Conservation (phyloP, 2,329 filamentous ascomycete species). For the Aspergillus sp. region DNA sequence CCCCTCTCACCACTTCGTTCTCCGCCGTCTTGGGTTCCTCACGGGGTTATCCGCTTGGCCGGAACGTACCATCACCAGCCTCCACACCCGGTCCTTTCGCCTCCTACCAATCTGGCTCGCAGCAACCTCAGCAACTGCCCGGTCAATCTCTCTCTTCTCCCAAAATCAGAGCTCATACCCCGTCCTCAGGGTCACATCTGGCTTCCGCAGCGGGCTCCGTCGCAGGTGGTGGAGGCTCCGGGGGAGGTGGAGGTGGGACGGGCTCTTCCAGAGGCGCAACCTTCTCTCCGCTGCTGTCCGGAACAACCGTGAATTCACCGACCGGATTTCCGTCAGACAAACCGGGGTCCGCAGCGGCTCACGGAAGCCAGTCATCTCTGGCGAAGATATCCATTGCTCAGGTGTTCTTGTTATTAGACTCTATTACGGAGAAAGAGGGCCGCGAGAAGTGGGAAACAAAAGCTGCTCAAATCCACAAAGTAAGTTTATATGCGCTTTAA, state of each 20-base stretch:
- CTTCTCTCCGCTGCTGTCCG: conserved; percentile 60
- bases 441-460: conserved; percentile 89
- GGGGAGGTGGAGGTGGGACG: conserved; percentile 54
- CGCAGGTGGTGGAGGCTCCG: conserved; percentile 51
- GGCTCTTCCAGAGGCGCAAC: conserved; percentile 57
- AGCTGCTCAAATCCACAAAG: conserved; percentile 88
- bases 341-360: conserved; percentile 42
- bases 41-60: conserved; percentile 51
- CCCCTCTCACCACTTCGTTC: conserved; percentile 53
- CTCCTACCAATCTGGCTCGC: conserved; percentile 53
- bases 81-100: conserved; percentile 57
- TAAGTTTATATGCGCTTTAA: conserved; percentile 43
- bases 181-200: conserved; percentile 56
- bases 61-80: conserved; percentile 53
- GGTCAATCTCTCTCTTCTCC: conserved; percentile 56
- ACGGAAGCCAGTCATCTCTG: conserved; percentile 61
- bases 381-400: conserved; percentile 94
- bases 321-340: conserved; percentile 54
- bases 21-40: conserved; percentile 53
- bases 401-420: conserved; percentile 89
- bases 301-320: conserved; percentile 54
- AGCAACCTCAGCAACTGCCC: conserved; percentile 49
- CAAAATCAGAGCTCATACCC: conserved; percentile 55
- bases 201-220: conserved; percentile 56
- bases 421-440: conserved; percentile 91